Base-by-base conservation (phyloP, 768 basidiomycete species). In the Amanita subjunquillea region DNA sequence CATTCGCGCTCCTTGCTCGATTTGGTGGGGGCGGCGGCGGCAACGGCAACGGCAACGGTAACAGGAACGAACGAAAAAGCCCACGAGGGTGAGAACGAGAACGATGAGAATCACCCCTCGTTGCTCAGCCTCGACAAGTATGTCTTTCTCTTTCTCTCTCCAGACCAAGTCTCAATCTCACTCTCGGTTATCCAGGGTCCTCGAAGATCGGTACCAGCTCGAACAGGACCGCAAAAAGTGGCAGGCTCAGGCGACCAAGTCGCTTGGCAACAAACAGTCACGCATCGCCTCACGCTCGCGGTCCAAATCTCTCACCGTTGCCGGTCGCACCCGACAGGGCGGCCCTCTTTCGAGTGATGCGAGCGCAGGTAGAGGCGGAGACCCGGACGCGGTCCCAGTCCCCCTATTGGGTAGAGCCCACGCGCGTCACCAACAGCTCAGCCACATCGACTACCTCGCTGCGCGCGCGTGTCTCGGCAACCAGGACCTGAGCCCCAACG, bases 381-480 rank as follows among this genome's bases (percentile, higher is more conserved):
- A 32, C 32, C 32, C 32, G 9, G 32, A 32, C 32, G 9, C 32
- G 9, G 6, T 32, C 7, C 29, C 29, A 1, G 2, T 30, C 29
- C 29, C 7, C 9, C 6, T 6, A 29, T 29, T 29, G 27, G 9
- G 7, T 30, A 9, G 29, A 4, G 27, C 4, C 4, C 29, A 36
- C 49, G 55, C 55, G 32, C 57, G 62, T 50, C 57, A 56, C 5
- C 59, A 51, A 6, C 59, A 51, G 15, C 65, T 67, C 30, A 64
- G 66, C 38, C 69, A 67, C 59, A 63, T 88, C 45, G 82, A 82
- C 52, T 79, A 78, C 57, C 73, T 90, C 44, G 77, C 85, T 8
- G 79, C 83, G 2, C 76, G 80, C 17, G 81, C 85, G 0, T 70
- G 82, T 36, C 69, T 87, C 1, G 87, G 87, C 3, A 78, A 73